These are phyloP conservation scores for Chrysochromulina parva DNA, from an alignment of 78 protist genomes.

Conservation along the genomic window DNA sequence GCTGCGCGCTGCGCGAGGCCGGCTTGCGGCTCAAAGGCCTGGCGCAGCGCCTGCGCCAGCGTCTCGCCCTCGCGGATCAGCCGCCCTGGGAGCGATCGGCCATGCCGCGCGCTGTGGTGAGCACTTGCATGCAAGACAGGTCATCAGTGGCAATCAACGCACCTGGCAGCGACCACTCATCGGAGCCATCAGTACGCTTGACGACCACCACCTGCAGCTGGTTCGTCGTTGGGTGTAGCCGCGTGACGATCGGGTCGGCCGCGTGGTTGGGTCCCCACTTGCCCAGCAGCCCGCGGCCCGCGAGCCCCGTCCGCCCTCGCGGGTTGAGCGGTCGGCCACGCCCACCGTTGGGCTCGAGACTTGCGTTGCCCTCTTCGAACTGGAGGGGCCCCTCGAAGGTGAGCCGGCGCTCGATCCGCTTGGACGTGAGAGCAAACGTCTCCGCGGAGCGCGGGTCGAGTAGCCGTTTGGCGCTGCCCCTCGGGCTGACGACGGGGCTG, in stretches of 20 bases:
- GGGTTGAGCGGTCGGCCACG: background rate
- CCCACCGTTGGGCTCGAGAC: background rate
- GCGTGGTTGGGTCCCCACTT: conserved; percentile 49
- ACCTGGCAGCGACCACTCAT: too few species aligned
- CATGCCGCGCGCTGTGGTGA: too few species aligned
- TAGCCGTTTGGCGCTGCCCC: too few species aligned
- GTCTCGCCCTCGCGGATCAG: too few species aligned
- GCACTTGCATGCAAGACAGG: too few species aligned
- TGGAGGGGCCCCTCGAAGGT: background rate
- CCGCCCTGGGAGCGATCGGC: too few species aligned
- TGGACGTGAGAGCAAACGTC: background rate
- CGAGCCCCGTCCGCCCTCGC: background rate
- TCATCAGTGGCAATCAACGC: too few species aligned
- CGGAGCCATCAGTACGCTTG: background rate
- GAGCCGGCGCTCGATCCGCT: background rate
- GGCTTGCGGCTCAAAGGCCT: too few species aligned
- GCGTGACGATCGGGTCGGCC: conserved; percentile 24
- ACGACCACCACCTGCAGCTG: background rate
- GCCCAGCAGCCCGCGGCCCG: background rate
- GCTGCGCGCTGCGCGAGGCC: too few species aligned
- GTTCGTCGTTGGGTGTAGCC: background rate
- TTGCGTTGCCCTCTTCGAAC: background rate
- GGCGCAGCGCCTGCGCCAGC: too few species aligned
- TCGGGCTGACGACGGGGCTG: too few species aligned
- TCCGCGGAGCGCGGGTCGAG: background rate